Conservation (phyloP, 2,329 filamentous ascomycete genomes). For the Chrysoporthe puriensis region DNA sequence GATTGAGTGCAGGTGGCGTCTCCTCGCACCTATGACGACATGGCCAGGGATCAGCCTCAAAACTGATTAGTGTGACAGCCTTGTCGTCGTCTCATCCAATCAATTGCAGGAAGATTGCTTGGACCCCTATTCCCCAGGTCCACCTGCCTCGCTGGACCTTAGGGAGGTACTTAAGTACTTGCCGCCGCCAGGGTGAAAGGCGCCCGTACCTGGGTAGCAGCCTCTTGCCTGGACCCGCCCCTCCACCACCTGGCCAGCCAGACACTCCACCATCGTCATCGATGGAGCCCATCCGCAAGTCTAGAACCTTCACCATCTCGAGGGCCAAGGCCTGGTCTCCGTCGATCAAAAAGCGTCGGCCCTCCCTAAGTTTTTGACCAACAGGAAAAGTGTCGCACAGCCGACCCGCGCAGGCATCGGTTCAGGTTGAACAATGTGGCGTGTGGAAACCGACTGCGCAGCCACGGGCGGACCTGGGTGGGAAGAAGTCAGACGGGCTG, state of each 20-base stretch:
- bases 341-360: neutral
- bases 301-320: slow-evolving; percentile 21
- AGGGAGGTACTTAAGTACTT: neutral
- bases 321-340: neutral
- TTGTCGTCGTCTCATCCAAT: slow-evolving; percentile 19
- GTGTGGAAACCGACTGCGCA: neutral
- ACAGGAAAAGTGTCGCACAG: neutral
- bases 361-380: neutral
- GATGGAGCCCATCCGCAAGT: slow-evolving; percentile 22
- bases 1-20: slow-evolving; percentile 2
- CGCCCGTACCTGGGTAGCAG: slow-evolving; percentile 6
- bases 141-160: slow-evolving; percentile 14
- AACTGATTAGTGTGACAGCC: slow-evolving; percentile 18
- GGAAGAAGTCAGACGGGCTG: neutral
- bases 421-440: neutral
- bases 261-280: slow-evolving; percentile 27
- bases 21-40: slow-evolving; percentile 25
- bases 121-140: slow-evolving; percentile 24
- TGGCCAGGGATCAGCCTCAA: slow-evolving; percentile 17
- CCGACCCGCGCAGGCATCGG: neutral
- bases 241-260: neutral
- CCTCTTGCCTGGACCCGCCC: neutral
- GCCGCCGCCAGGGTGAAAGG: neutral
- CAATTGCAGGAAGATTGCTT: neutral
- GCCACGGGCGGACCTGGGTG: neutral